Percentiles rank a stretch among this genome's conserved stretches.
phyloP scores from a whole-genome alignment of 2,329 filamentous ascomycete species.

The Fusarium penzigii region DNA sequence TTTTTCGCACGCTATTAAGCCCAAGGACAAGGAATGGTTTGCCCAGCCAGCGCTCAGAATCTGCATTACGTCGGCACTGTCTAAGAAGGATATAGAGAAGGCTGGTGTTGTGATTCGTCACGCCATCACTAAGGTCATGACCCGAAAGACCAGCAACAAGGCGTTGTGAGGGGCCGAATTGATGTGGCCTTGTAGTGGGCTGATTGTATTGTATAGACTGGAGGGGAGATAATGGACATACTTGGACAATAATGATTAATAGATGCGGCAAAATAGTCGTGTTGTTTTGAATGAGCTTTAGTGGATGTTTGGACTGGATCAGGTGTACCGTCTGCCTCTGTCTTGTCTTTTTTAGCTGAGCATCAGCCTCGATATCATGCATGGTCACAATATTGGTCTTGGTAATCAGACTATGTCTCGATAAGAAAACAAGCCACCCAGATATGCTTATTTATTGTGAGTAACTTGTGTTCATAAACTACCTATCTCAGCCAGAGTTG shows the following conservation, averaged over 20 bases:
- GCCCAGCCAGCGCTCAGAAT: conserved; percentile 85
- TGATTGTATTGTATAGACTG: conserved; percentile 13
- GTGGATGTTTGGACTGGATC: no score
- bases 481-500: no score
- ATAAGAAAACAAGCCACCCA: no score
- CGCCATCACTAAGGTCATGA: conserved; percentile 91
- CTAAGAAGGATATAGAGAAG: conserved; percentile 95
- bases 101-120: conserved; percentile 85
- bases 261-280: conserved; percentile 13
- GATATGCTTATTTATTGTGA: no score
- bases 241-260: conserved; percentile 29
- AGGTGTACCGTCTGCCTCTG: no score
- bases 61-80: conserved; percentile 83
- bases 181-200: not conserved
- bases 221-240: conserved; percentile 5
- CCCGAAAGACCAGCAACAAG: conserved; percentile 55
- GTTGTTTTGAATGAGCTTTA: no score
- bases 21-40: conserved; percentile 69
- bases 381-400: no score
- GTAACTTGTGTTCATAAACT: no score
- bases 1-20: conserved; percentile 60
- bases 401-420: no score
- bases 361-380: no score
- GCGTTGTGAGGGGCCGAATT: conserved; percentile 7
- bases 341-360: no score